phyloP scores from a whole-genome alignment of 371 early-diverging fungal genomes.

The Zychaea mexicana region DNA sequence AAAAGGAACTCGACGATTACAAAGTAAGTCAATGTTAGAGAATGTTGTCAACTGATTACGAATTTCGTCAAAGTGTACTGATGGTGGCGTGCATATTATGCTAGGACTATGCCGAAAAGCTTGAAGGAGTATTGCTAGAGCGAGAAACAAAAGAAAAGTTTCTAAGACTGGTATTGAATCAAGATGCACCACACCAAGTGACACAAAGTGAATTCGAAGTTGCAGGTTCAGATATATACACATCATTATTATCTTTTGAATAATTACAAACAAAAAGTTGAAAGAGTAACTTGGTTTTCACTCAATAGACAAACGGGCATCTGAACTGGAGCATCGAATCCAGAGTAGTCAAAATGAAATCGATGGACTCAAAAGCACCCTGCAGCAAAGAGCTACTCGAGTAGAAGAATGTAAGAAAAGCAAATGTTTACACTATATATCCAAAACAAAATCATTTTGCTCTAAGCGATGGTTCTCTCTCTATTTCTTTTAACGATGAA shows the following conservation, averaged over 20 bases:
- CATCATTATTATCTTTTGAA: neutral
- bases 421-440: neutral
- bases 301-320: neutral
- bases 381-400: neutral
- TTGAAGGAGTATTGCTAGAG: slow-evolving; percentile 1
- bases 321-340: neutral
- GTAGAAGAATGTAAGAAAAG: slow-evolving; percentile 6
- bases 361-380: neutral
- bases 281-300: no score
- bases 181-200: slow-evolving; percentile 2
- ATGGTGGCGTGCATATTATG: no score
- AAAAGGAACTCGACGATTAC: slow-evolving; percentile 10
- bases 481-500: no score
- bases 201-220: neutral
- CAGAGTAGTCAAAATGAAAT: neutral
- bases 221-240: neutral
- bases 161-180: neutral
- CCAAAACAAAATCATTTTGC: neutral
- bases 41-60: no score
- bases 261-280: neutral
- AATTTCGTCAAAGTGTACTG: no score
- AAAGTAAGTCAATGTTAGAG: neutral
- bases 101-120: slow-evolving; percentile 5
- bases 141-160: slow-evolving; percentile 5
- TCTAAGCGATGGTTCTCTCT: no score